Conservation (phyloP, 331 rosid species). For the Quercus tomentella region DNA sequence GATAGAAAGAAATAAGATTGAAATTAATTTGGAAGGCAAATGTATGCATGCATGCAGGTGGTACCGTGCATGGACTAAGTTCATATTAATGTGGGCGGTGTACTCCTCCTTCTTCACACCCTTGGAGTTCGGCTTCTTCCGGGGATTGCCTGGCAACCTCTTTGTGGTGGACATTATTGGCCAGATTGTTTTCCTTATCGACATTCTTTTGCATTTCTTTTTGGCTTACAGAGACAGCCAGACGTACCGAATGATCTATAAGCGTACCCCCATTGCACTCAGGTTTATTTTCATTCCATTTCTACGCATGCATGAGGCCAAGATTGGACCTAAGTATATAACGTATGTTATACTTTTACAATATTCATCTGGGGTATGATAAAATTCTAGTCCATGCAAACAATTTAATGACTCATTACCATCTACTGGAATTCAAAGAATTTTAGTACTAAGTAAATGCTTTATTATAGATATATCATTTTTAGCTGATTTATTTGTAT, state of each 20-base stretch:
- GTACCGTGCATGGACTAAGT: conserved; percentile 67
- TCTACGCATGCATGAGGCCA: not conserved
- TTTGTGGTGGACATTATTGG: conserved; percentile 76
- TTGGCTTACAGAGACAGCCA: conserved; percentile 72
- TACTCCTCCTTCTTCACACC: conserved; percentile 99
- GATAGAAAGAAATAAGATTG: not conserved
- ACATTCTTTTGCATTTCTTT: conserved; percentile 72
- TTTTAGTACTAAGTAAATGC: not conserved
- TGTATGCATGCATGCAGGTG: conserved; percentile 46
- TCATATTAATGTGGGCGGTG: conserved; percentile 92
- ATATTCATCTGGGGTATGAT: not conserved
- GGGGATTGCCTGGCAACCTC: conserved; percentile 69
- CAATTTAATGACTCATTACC: not conserved
- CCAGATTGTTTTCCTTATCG: conserved; percentile 75
- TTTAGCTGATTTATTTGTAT: too few relatives aligned
- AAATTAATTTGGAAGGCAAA: not conserved
- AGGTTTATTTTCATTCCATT: conserved; percentile 36
- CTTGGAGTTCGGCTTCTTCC: conserved; percentile 87
- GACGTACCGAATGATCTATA: conserved; percentile 75
- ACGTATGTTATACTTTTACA: too few relatives aligned
- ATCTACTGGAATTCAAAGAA: not conserved
- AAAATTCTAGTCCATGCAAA: not conserved
- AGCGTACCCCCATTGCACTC: conserved; percentile 68
- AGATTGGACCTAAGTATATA: not conserved
- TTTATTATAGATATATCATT: not conserved